phyloP scores from a whole-genome alignment of 2,329 filamentous ascomycete species.

The Fusarium vanettenii region DNA sequence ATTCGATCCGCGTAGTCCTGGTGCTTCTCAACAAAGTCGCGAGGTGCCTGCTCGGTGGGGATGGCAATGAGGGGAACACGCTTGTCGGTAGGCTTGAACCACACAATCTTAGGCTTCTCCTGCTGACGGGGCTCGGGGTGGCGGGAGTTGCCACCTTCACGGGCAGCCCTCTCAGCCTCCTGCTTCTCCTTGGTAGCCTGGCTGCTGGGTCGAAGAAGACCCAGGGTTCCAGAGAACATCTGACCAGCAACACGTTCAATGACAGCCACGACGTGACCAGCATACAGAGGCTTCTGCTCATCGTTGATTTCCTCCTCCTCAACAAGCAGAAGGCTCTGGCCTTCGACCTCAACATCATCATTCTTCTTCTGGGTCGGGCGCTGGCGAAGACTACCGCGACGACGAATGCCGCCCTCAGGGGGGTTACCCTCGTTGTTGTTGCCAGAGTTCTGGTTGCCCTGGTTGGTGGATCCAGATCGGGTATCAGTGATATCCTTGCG shows the following conservation, averaged over 20 bases:
- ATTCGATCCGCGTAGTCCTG: conserved; percentile 98
- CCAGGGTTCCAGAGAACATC: conserved; percentile 98
- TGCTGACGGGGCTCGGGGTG: conserved; percentile 83
- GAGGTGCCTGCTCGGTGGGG: conserved; percentile 95
- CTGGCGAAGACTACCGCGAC: conserved; percentile 94
- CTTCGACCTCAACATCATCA: conserved; percentile 98
- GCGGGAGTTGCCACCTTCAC: conserved; percentile 79
- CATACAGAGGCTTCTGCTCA: conserved; percentile 96
- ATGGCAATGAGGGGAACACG: conserved; percentile 98
- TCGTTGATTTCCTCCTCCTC: conserved; percentile 99
- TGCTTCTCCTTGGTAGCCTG: conserved; percentile 99
- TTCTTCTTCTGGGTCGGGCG: conserved; percentile 99
- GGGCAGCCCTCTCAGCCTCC: conserved; percentile 92
- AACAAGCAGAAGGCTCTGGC: conserved; percentile 94
- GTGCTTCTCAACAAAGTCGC: conserved; percentile 98
- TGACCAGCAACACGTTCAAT: conserved; percentile 97
- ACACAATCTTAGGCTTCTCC: conserved; percentile 99
- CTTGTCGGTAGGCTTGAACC: conserved; percentile 99
- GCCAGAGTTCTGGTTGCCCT: conserved; percentile 72
- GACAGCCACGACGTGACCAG: conserved; percentile 96
- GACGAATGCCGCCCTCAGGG: conserved; percentile 85
- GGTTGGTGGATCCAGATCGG: conserved; percentile 79
- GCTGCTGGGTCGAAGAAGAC: conserved; percentile 93
- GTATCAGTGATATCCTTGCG: conserved; percentile 98
- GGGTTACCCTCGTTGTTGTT: conserved; percentile 72